phyloP scores from a whole-genome alignment of 2,329 filamentous ascomycete species.

The Pseudocercospora ulei region DNA sequence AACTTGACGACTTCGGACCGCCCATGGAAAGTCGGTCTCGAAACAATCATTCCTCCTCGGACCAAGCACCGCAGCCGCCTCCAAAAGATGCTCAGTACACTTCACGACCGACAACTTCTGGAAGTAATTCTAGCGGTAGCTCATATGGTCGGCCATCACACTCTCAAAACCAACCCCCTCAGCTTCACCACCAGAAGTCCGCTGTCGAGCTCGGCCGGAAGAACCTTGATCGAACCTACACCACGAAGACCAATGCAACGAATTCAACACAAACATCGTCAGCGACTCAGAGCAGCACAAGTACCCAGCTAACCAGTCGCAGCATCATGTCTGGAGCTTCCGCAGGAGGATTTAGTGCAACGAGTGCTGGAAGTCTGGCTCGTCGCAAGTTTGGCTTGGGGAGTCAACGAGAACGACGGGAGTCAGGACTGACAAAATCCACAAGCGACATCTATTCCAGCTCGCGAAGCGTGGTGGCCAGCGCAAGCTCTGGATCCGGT shows the following conservation, averaged over 20 bases:
- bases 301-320: conserved; percentile 66
- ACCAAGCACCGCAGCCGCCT: conserved; percentile 34
- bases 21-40: conserved; percentile 79
- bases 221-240: conserved; percentile 67
- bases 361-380: conserved; percentile 86
- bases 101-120: conserved; percentile 26
- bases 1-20: conserved; percentile 77
- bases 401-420: conserved; percentile 32
- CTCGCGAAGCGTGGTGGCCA: conserved; percentile 44
- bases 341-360: conserved; percentile 82
- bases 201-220: conserved; percentile 65
- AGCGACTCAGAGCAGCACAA: conserved; percentile 55
- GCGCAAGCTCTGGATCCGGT: conserved; percentile 40
- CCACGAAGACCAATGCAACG: conserved; percentile 77
- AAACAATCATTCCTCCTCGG: conserved; percentile 51
- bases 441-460: conserved; percentile 27
- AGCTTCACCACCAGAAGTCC: conserved; percentile 55
- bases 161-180: conserved; percentile 40
- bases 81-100: conserved; percentile 29
- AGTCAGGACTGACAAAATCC: conserved; percentile 25
- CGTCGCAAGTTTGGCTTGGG: conserved; percentile 54
- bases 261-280: conserved; percentile 53
- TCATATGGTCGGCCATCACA: conserved; percentile 19
- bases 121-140: conserved; percentile 26
- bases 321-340: conserved; percentile 92